Evolutionary conservation across 768 basidiomycete genomes (phyloP).

Genomic region (Pisolithus albus): DNA sequence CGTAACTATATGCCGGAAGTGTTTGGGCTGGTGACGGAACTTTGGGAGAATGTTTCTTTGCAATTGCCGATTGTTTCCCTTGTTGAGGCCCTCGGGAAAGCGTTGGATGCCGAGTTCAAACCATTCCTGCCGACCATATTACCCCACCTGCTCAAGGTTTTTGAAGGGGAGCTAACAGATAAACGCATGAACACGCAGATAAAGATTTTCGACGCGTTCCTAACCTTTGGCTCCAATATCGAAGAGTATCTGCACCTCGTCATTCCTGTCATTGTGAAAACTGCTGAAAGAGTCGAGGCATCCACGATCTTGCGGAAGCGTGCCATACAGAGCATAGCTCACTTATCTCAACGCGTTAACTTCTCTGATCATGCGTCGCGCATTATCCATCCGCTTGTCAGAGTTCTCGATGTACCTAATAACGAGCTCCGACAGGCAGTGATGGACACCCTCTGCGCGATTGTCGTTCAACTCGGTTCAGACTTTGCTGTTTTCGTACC

Average conservation of each 20-base stretch:
- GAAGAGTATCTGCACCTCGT: conserved; percentile 98
- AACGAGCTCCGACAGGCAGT: conserved; percentile 81
- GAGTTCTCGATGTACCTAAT: conserved; percentile 67
- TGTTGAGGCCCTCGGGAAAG: conserved; percentile 87
- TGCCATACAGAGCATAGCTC: conserved; percentile 88
- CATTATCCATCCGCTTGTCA: conserved; percentile 90
- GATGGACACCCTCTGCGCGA: conserved; percentile 88
- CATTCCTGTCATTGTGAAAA: conserved; percentile 87
- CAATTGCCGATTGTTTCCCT: conserved; percentile 90
- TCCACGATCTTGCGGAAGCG: conserved; percentile 72
- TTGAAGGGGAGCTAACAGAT: conserved; percentile 82
- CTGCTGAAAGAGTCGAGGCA: conserved; percentile 79
- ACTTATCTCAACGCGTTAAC: conserved; percentile 85
- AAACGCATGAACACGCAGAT: conserved; percentile 73
- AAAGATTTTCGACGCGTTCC: conserved; percentile 90
- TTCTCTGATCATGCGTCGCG: conserved; percentile 97
- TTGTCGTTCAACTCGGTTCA: conserved; percentile 88
- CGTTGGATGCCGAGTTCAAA: conserved; percentile 95
- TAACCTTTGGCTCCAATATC: conserved; percentile 92
- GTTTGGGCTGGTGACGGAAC: conserved; percentile 77
- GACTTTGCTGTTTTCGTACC: conserved; percentile 98
- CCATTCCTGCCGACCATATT: conserved; percentile 89
- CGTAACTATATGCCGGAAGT: conserved; percentile 85
- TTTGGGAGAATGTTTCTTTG: conserved; percentile 80
- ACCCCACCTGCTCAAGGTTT: conserved; percentile 83